Evolutionary conservation across 2,329 filamentous ascomycete species (phyloP), one percentile per base, ranked within the genome.

Genomic region (Xylaria sp.): DNA sequence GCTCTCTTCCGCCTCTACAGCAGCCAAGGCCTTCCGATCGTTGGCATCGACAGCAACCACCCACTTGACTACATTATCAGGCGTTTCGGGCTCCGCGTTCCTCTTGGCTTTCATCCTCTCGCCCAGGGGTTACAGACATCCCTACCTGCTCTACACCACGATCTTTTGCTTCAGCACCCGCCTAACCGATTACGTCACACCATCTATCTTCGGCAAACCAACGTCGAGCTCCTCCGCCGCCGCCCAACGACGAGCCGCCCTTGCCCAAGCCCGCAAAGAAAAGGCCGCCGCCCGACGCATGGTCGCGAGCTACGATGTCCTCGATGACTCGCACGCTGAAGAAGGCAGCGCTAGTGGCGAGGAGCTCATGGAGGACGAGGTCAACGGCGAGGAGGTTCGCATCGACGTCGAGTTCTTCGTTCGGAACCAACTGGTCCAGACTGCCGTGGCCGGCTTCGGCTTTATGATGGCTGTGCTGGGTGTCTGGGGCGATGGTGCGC

Each of bases 101-200:
- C 83, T 93, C 74, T 87, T 95, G 72, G 93, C 94, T 71, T 97
- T 91, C 81, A 80, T 86, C 53, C 83, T 97, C 72, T 95, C 94
- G 2, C 92, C 94, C 0, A 86, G 88, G 31, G 87, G 89, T 65
- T 86, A 88, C 74, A 90, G 92, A 78, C 95, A 98, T 79, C 95
- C 95, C 0, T 98, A 97, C 79, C 89, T 97, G 31, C 81, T 97
- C 67, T 97, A 96, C 89, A 93, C 93, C 15, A 89, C 90, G 2
- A 81, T 93, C 31, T 86, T 94, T 66, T 87, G 90, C 51, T 83
- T 86, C 46, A 82, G 92, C 46, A 88, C 92, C 53, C 85, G 86
- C 26, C 83, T 87, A 53, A 84, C 83, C 49, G 84, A 86, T 65
- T 78, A 80, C 28, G 75, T 88, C 48, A 80, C 85, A 17, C 84